phyloP scores from a whole-genome alignment of 208 protist genomes.

The Crithidia expoeki region DNA sequence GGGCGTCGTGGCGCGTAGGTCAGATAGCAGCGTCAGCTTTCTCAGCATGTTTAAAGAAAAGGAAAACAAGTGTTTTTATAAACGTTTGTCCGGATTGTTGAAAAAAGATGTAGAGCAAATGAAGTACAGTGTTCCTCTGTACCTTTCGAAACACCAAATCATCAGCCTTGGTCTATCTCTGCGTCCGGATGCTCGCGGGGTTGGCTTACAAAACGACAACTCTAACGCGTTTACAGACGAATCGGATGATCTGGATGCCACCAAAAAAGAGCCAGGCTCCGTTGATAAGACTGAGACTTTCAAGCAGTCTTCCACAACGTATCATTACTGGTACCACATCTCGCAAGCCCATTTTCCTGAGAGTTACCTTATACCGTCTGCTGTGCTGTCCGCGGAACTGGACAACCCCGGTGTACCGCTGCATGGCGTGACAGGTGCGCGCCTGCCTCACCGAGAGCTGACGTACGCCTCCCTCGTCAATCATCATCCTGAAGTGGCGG shows the following conservation, averaged over 20 bases:
- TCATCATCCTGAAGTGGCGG: constrained; percentile 33
- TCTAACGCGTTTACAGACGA: too few species aligned
- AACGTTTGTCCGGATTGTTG: background rate
- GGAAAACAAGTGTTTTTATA: background rate
- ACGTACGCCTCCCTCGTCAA: constrained; percentile 27
- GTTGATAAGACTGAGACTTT: background rate
- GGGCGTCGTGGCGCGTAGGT: background rate
- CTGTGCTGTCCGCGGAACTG: constrained; percentile 50
- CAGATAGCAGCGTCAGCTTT: background rate
- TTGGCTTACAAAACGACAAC: constrained; percentile 21
- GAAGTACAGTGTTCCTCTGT: constrained; percentile 53
- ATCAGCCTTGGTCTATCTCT: constrained; percentile 27
- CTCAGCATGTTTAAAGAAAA: background rate
- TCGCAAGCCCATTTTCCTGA: constrained; percentile 66
- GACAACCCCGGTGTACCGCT: constrained; percentile 46
- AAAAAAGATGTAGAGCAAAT: constrained; percentile 39
- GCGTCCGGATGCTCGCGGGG: constrained; percentile 30
- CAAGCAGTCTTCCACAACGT: constrained; percentile 1
- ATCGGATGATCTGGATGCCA: too few species aligned
- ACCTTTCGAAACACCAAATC: constrained; percentile 33
- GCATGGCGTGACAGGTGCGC: constrained; percentile 53
- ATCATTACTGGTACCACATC: constrained; percentile 75
- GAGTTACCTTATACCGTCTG: constrained; percentile 42
- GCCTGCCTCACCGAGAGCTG: constrained; percentile 42
- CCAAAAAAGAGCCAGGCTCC: too few species aligned